Base-by-base conservation (phyloP, 2,329 filamentous ascomycete genomes). In the Stemphylium beticola region DNA sequence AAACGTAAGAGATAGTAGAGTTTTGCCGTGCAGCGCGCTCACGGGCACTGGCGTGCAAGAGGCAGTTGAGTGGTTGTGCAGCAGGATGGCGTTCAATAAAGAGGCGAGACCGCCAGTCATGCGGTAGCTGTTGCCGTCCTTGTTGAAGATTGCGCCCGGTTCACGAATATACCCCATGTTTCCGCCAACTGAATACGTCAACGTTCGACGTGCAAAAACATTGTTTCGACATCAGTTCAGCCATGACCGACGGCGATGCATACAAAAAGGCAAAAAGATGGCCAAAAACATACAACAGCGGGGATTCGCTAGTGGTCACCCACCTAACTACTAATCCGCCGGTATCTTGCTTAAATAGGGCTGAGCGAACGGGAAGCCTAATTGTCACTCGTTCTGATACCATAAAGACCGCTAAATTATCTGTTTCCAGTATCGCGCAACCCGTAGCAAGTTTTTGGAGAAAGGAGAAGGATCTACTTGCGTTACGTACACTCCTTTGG, bases 31-130 rank as follows among this genome's bases (percentile, higher is more conserved):
- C 58, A 96, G 91, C 73, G 95, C 95, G n/a, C 78, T 99, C 71
- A 93, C 89, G 5, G 91, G 79, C 45, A 83, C 83, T 12, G 95
- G 95, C 2, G 95, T 99, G 2, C 87, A 86, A 69, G 95, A 98
- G 79, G 93, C 95, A 1, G 90, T 99, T n/a, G 95, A 98, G 71
- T 99, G 95, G 95, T 81, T 99, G 55, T 87, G 91, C 72, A 93
- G 88, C 64, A 83, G 95, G 57, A 92, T 98, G 24, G 92, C 91
- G 76, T 98, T 95, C 92, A 98, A 98, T 74, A 96, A 95, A 78
- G 93, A 97, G 76, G 88, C 87, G 4, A 83, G 95, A 57, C 93
- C 93, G 59, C 95, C 95, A 2, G 87, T 96, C 47, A 96, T 97
- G 93, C 85, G 92, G 78, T 98, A 55, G 31, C 18, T 17, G 2